Conservation (phyloP, 2,329 filamentous ascomycete species). For the Ophiostoma sp. region DNA sequence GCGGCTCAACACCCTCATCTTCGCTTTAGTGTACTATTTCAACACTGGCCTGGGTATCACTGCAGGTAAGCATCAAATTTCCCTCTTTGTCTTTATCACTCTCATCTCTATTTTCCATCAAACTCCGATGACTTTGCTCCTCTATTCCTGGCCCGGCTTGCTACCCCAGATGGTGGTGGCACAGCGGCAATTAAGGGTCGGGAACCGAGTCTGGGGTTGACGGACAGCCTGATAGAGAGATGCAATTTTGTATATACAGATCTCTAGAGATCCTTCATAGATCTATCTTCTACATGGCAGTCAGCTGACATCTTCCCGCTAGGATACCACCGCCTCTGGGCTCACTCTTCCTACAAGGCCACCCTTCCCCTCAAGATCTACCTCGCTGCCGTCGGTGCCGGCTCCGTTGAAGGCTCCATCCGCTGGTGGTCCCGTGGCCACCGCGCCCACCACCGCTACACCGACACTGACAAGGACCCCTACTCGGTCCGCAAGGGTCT, state of each 20-base stretch:
- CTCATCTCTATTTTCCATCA: background rate
- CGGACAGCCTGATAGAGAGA: background rate
- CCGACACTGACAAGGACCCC: conserved; percentile 88
- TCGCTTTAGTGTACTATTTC: conserved; percentile 78
- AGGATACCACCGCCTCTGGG: conserved; percentile 82
- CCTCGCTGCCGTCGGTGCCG: conserved; percentile 77
- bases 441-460: conserved; percentile 86
- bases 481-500: conserved; percentile 90
- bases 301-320: background rate
- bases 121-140: background rate
- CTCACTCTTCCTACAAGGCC: conserved; percentile 81
- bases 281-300: background rate
- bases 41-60: conserved; percentile 80
- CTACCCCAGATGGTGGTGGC: background rate
- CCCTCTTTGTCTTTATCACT: background rate
- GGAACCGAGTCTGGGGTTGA: background rate
- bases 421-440: conserved; percentile 88
- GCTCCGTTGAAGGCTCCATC: conserved; percentile 81
- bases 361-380: conserved; percentile 75
- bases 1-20: conserved; percentile 68
- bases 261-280: background rate
- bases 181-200: background rate
- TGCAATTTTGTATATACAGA: background rate
- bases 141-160: background rate
- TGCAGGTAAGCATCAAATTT: conserved; percentile 55